Base-by-base conservation (phyloP, 805 yeast species). In the Barnettozyma wickerhamii region DNA sequence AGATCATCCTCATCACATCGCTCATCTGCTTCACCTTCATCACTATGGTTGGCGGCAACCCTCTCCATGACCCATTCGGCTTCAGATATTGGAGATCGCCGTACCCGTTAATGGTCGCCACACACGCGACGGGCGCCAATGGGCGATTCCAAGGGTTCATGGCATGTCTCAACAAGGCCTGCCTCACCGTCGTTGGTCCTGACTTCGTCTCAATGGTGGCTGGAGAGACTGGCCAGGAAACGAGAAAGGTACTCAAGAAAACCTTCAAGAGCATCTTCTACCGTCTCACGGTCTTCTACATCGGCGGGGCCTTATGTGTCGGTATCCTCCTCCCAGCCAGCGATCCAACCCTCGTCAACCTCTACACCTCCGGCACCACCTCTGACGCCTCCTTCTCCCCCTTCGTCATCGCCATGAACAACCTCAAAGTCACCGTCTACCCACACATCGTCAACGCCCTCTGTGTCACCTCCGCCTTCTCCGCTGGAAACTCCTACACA, bases 31-130 rank as follows among this genome's bases (percentile, higher is more conserved):
- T 82, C 63, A 84, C 91, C 5, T 81, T 87, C 51, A 60, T 85
- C 39, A 79, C 87, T 6, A 86, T 86, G 91, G 77, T 83, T 27
- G 95, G 95, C 30, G 96, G 95, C 19, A 86, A 84, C 59, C 95
- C 95, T 2, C 59, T 67, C 35, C 78, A 74, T 45, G 85, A 83
- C 48, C 72, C 68, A 4, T 75, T 70, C 46, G 85, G 85, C 4
- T 77, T 79, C 59, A 58, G 79, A 30, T 71, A 73, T 56, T 79
- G 79, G 75, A 57, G 55, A 28, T 53, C 59, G n/a, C 63, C 74
- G 33, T 77, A 75, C 35, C 76, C 78, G 5, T 7, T 28, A 7
- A 75, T 84, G 54, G 79, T 78, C 23, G 68, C 68, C 47, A 74
- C 72, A 52, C 60, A 68, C 32, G 72, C 74, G 10, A 62, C 71